These are phyloP conservation scores for Phytophthora multivora DNA, from an alignment of 352 stramenopile species.

Conservation along the genomic window DNA sequence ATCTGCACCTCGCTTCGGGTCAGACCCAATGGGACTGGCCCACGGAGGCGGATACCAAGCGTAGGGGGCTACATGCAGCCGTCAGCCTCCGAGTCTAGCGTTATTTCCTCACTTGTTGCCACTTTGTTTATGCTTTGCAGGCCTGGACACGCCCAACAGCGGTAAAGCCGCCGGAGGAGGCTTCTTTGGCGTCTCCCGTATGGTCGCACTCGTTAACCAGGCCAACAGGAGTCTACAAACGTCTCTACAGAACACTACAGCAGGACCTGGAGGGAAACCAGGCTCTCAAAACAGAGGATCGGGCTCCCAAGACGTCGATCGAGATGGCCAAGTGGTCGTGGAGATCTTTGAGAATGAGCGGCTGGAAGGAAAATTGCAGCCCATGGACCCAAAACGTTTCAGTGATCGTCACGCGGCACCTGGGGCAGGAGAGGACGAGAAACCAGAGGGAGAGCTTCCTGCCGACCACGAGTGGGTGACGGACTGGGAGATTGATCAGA, in stretches of 20 bases:
- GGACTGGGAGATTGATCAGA: conserved; percentile 85
- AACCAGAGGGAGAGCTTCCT: conserved; percentile 68
- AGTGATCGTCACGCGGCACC: conserved; percentile 64
- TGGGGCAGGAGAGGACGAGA: conserved; percentile 63
- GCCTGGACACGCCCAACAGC: conserved; percentile 34
- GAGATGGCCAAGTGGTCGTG: conserved; percentile 70
- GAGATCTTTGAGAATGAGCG: conserved; percentile 90
- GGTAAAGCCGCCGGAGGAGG: conserved; percentile 51
- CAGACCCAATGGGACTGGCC: conserved; percentile 74
- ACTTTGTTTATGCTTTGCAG: conserved; percentile 17
- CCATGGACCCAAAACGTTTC: conserved; percentile 74
- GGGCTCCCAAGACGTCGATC: conserved; percentile 63
- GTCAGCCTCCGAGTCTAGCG: neutral
- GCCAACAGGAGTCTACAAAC: conserved; percentile 76
- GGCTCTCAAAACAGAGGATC: conserved; percentile 46
- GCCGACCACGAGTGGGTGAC: conserved; percentile 79
- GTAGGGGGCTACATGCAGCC: conserved; percentile 32
- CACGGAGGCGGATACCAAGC: conserved; percentile 68
- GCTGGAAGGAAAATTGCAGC: conserved; percentile 72
- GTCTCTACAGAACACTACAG: conserved; percentile 60
- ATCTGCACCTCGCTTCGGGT: conserved; percentile 68
- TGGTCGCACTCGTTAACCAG: conserved; percentile 71
- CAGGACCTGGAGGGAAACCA: conserved; percentile 24
- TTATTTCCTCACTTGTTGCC: neutral
- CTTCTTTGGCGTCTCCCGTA: conserved; percentile 75